These are phyloP conservation scores for Myriosclerotinia duriaeana DNA, from an alignment of 2,329 filamentous ascomycete genomes.

Conservation along the genomic window DNA sequence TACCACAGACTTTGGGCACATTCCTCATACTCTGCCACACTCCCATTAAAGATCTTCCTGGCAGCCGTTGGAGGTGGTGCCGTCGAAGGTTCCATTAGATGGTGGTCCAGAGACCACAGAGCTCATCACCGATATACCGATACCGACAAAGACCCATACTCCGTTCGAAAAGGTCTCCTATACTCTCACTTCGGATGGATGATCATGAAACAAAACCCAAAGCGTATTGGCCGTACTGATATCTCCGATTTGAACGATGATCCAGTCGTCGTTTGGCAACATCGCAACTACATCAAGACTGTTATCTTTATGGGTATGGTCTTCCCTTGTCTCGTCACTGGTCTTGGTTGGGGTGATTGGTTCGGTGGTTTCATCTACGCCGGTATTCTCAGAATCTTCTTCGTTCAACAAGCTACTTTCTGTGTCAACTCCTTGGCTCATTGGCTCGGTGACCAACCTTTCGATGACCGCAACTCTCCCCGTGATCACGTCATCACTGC, in stretches of 20 bases:
- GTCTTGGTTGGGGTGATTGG: conserved; percentile 79
- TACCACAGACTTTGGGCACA: conserved; percentile 87
- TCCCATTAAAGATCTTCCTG: conserved; percentile 78
- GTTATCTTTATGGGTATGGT: conserved; percentile 74
- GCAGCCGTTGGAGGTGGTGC: conserved; percentile 79
- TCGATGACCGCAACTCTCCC: conserved; percentile 88
- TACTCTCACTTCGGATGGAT: conserved; percentile 90
- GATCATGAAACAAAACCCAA: conserved; percentile 90
- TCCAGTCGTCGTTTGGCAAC: conserved; percentile 81
- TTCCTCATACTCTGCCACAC: conserved; percentile 74
- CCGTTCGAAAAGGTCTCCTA: conserved; percentile 80
- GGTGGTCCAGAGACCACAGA: conserved; percentile 86
- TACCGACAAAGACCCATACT: conserved; percentile 89
- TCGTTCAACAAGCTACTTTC: conserved; percentile 90
- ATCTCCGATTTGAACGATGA: conserved; percentile 88
- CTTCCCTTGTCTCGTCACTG: conserved; percentile 73
- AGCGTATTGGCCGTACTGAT: conserved; percentile 82
- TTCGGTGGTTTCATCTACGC: conserved; percentile 79
- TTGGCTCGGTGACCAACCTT: conserved; percentile 89
- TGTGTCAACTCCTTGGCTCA: conserved; percentile 90
- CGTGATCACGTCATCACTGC: conserved; percentile 86
- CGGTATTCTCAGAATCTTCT: conserved; percentile 82
- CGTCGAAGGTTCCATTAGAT: conserved; percentile 81
- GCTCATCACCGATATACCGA: conserved; percentile 91
- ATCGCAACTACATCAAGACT: conserved; percentile 80